Conservation (phyloP, 495 filamentous ascomycete species). For the Parathielavia appendiculata region DNA sequence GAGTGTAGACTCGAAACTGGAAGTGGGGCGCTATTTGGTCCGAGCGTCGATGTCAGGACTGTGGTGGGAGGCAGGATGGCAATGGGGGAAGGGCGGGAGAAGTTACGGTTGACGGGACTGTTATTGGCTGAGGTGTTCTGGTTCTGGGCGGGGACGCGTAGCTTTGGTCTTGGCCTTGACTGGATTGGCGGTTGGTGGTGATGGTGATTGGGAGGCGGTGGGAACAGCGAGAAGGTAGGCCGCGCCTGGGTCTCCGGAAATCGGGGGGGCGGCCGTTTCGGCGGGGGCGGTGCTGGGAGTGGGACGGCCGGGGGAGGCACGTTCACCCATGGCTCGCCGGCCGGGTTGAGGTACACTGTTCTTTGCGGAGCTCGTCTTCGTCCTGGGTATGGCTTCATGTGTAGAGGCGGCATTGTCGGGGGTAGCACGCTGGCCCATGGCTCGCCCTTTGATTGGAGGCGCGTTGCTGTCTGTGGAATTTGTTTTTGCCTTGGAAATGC, state of each 20-base stretch:
- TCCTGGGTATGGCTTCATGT: too few species aligned
- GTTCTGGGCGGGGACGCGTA: not conserved
- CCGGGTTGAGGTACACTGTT: constrained; percentile 18
- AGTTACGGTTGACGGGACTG: not conserved
- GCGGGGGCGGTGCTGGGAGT: constrained; percentile 7
- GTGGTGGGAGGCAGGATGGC: not conserved
- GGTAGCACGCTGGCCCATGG: constrained; percentile 19
- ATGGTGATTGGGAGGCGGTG: not conserved
- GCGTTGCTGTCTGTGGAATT: not conserved
- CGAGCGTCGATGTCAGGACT: not conserved
- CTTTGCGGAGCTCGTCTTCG: not conserved
- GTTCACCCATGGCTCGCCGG: constrained; percentile 20
- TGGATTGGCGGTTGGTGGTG: not conserved
- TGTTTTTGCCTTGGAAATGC: not conserved
- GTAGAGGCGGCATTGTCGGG: constrained; percentile 6
- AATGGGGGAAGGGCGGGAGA: constrained; percentile 7
- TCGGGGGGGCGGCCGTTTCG: not conserved
- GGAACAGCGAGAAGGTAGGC: constrained; percentile 8
- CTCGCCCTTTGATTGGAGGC: constrained; percentile 19
- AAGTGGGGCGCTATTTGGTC: not conserved
- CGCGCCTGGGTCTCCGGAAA: not conserved
- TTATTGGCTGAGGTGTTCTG: not conserved
- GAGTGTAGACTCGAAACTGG: not conserved
- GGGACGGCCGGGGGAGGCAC: constrained; percentile 16
- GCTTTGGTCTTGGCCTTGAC: not conserved